phyloP scores from a whole-genome alignment of 1,139 yeast genomes.

The Arxiozyma bovina region DNA sequence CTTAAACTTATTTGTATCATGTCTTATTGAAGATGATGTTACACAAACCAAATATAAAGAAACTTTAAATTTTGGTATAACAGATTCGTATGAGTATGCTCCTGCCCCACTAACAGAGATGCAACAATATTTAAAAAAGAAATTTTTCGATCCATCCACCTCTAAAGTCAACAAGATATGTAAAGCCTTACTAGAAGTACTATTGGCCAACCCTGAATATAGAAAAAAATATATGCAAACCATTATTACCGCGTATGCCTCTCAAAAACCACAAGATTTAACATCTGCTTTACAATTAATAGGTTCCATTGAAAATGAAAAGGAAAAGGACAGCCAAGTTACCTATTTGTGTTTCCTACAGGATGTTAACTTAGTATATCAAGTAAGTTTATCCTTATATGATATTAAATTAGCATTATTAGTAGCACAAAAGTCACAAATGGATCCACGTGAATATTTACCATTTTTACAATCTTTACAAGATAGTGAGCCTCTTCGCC shows the following conservation, averaged over 20 bases:
- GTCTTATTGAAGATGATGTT: slow-evolving; percentile 81
- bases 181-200: slow-evolving; percentile 52
- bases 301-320: slow-evolving; percentile 40
- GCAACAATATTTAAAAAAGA: slow-evolving; percentile 33
- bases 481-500: slow-evolving; percentile 55
- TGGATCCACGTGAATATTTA: slow-evolving; percentile 93
- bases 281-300: slow-evolving; percentile 63
- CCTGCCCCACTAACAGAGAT: slow-evolving; percentile 32
- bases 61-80: slow-evolving; percentile 37
- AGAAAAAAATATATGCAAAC: slow-evolving; percentile 61
- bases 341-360: slow-evolving; percentile 84
- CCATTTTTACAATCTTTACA: slow-evolving; percentile 83
- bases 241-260: slow-evolving; percentile 83
- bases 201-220: slow-evolving; percentile 43
- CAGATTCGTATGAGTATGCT: slow-evolving; percentile 27
- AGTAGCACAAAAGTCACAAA: slow-evolving; percentile 93
- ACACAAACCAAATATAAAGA: slow-evolving; percentile 74
- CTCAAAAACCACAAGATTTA: slow-evolving; percentile 81
- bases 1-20: slow-evolving; percentile 78
- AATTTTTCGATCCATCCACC: slow-evolving; percentile 33
- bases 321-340: slow-evolving; percentile 52
- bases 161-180: slow-evolving; percentile 75
- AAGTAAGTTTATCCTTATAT: slow-evolving; percentile 73
- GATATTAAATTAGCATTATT: slow-evolving; percentile 71
- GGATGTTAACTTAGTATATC: slow-evolving; percentile 77